phyloP scores from a whole-genome alignment of 768 basidiomycete genomes.

The Tulasnella sp. region DNA sequence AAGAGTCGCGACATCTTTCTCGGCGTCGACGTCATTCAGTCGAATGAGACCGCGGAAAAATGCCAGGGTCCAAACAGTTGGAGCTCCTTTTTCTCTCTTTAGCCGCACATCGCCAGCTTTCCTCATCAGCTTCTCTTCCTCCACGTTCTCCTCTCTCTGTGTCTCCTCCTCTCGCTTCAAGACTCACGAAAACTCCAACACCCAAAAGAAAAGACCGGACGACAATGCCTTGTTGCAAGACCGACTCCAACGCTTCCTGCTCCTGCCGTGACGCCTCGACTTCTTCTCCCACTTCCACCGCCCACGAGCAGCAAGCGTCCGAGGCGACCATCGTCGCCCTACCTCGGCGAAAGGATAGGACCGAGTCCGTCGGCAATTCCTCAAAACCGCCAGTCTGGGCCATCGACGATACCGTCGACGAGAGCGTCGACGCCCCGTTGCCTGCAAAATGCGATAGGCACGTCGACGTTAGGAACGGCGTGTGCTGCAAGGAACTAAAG shows the following conservation, averaged over 20 bases:
- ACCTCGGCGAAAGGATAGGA: not conserved
- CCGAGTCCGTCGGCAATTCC: conserved; percentile 2
- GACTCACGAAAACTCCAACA: not conserved
- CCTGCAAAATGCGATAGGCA: conserved; percentile 31
- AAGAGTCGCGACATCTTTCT: not conserved
- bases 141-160: not conserved
- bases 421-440: conserved; percentile 26
- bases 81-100: not conserved
- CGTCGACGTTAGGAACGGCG: conserved; percentile 42
- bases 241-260: not conserved
- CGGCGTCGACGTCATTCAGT: not conserved
- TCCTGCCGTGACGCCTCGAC: not conserved
- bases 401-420: conserved; percentile 9
- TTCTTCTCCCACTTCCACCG: not conserved
- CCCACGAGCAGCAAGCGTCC: not conserved
- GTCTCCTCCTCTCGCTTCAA: not conserved
- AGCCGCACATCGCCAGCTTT: not conserved
- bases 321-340: not conserved
- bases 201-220: not conserved
- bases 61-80: not conserved
- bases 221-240: conserved; percentile 21
- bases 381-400: conserved; percentile 29
- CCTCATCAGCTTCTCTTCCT: not conserved
- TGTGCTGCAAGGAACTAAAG: conserved; percentile 88
- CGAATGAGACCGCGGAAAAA: not conserved